Base-by-base conservation (phyloP, 2,329 filamentous ascomycete species). In the Xylaria sp. region DNA sequence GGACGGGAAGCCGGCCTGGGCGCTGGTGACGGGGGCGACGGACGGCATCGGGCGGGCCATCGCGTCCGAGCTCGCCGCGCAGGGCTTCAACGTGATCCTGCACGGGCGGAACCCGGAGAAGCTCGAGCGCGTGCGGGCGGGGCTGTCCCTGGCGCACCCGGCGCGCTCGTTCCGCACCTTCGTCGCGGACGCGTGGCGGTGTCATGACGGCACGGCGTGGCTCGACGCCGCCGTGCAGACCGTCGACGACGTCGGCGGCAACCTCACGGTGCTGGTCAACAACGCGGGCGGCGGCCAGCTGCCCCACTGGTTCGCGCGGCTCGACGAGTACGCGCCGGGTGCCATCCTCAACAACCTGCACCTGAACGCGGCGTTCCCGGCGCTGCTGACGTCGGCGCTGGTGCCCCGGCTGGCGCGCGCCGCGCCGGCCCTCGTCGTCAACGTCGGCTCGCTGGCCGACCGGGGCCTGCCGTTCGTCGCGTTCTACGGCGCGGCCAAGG, bases 11-110 rank as follows among this genome's bases (percentile, higher is more conserved):
- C 29, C 29, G 3, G 29, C 29, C 29, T 34, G 29, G 29, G 29
- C 29, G 29, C 16, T 34, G 4, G 72, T 82, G 7, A 85, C 82
- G 0, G 82, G 82, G 26, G 74, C 78, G 17, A 79, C 73, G 13
- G 80, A 81, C 42, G 83, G 82, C 18, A 83, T 85, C 38, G 83
- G 83, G 9, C 70, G 71, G 22, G 76, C 70, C 0, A 77, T 84
- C 54, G 75, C 76, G 2, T 66, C 76, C 50, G 78, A 82, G 60
- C 77, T 86, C n/a, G 77, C 77, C 17, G 54, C 60, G 0, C 69
- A 68, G 13, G 79, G 80, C 43, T 84, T 85, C 74, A 80, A 83
- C 60, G 72, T 86, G 29, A 71, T 85, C 16, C 63, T 86, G 7
- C 82, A 86, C 56, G 82, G 83, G n/a, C 77, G 81, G 34, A 82